phyloP scores from a whole-genome alignment of 139 green algal species.

The Micromonas pusilla region DNA sequence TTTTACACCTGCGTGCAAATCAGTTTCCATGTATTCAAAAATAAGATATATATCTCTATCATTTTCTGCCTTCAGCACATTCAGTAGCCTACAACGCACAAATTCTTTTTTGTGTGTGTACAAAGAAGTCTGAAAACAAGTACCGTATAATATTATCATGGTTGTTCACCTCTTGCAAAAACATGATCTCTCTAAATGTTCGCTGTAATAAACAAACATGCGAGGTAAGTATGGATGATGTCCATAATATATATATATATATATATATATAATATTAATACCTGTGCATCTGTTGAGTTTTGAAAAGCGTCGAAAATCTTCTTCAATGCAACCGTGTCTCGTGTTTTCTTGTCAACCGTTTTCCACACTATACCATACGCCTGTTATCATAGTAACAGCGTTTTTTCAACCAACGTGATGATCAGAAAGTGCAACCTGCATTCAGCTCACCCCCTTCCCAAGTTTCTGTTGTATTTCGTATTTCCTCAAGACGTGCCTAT shows the following conservation, averaged over 20 bases:
- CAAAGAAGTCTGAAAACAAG: neutral
- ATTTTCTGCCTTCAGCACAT: slow-evolving; percentile 93
- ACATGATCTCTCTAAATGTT: slow-evolving; percentile 98
- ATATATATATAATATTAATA: too few species aligned
- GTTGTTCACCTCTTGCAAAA: slow-evolving; percentile 88
- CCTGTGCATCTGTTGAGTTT: slow-evolving; percentile 93
- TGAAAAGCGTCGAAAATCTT: slow-evolving; percentile 99
- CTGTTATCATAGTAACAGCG: slow-evolving; percentile 28
- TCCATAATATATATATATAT: too few species aligned
- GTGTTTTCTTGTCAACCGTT: slow-evolving; percentile 79
- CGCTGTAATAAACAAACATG: slow-evolving; percentile 52
- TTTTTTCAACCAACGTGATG: neutral
- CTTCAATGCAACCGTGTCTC: slow-evolving; percentile 80
- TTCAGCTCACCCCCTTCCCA: slow-evolving; percentile 69
- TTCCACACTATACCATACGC: slow-evolving; percentile 98
- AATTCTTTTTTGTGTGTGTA: neutral
- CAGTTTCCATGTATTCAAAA: slow-evolving; percentile 92
- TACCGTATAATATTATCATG: slow-evolving; percentile 91
- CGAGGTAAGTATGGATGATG: neutral
- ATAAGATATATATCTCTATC: slow-evolving; percentile 91
- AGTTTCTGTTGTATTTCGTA: slow-evolving; percentile 91
- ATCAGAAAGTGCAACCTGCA: neutral
- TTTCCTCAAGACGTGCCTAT: slow-evolving; percentile 85
- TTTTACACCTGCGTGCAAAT: slow-evolving; percentile 17
- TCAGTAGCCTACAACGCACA: slow-evolving; percentile 71